Evolutionary conservation across 306 rosid species (phyloP).

Genomic region (Trichosanthes truncata): DNA sequence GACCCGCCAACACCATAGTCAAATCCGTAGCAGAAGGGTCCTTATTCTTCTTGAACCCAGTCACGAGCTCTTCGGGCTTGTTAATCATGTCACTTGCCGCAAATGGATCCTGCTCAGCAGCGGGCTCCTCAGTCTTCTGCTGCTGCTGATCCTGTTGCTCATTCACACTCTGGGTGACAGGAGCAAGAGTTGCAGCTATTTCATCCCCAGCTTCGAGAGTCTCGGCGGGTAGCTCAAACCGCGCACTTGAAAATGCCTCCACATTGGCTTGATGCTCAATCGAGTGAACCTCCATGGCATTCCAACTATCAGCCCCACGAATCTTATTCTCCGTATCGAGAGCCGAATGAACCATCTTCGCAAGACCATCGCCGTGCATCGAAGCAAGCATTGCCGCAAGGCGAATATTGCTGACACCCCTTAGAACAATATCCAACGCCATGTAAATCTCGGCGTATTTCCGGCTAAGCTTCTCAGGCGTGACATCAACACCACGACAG

Average conservation of each 20-base stretch:
- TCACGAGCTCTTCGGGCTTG: conserved; percentile 62
- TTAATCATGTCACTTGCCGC: conserved; percentile 86
- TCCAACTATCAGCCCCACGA: conserved; percentile 80
- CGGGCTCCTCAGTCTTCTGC: conserved; percentile 40
- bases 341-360: conserved; percentile 93
- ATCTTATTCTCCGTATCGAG: conserved; percentile 72
- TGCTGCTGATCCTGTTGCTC: conserved; percentile 46
- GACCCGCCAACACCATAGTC: conserved; percentile 64
- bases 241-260: conserved; percentile 39
- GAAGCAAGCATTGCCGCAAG: conserved; percentile 94
- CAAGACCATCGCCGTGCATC: conserved; percentile 83
- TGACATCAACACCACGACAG: conserved; percentile 88
- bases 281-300: conserved; percentile 41
- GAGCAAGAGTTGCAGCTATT: conserved; percentile 45
- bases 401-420: conserved; percentile 75
- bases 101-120: conserved; percentile 68
- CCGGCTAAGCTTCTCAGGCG: conserved; percentile 80
- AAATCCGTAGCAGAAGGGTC: conserved; percentile 77
- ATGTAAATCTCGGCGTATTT: conserved; percentile 93
- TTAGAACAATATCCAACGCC: conserved; percentile 87
- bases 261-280: conserved; percentile 52
- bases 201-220: conserved; percentile 77
- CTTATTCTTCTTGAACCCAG: conserved; percentile 75
- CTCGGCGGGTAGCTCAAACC: conserved; percentile 70
- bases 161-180: conserved; percentile 23